These are phyloP conservation scores for Trichopus zeylanicus DNA, from an alignment of 116 monocot genomes.

Conservation along the genomic window DNA sequence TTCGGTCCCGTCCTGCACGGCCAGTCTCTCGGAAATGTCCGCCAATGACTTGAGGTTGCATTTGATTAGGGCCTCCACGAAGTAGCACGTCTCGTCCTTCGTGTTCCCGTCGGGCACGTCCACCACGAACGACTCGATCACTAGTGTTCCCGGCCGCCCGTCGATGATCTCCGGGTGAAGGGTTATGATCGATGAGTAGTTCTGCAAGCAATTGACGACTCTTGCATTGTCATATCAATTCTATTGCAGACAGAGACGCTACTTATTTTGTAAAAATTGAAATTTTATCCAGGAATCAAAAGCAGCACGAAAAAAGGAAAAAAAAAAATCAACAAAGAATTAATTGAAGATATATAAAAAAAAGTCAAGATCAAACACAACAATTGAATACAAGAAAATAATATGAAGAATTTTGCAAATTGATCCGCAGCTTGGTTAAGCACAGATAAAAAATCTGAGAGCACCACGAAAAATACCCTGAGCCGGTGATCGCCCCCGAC, in stretches of 20 bases:
- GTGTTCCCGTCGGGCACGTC: conserved; percentile 73
- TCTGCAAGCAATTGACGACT: conserved; percentile 20
- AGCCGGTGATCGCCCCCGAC: conserved; percentile 64
- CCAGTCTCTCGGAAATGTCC: conserved; percentile 49
- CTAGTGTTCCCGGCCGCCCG: conserved; percentile 54
- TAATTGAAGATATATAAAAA: too few species aligned
- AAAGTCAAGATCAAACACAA: too few species aligned
- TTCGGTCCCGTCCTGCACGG: conserved; percentile 1
- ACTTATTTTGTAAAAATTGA: not conserved
- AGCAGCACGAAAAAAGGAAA: not conserved
- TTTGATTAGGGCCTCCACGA: conserved; percentile 66
- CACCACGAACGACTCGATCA: conserved; percentile 72
- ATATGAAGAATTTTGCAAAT: not conserved
- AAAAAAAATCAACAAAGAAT: too few species aligned
- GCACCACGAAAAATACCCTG: conserved; percentile 21
- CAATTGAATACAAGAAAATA: too few species aligned
- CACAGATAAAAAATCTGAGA: not conserved
- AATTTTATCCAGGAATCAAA: not conserved
- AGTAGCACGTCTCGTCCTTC: conserved; percentile 65
- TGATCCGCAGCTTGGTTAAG: not conserved
- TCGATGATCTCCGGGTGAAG: conserved; percentile 57
- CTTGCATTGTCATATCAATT: not conserved
- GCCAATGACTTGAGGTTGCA: conserved; percentile 74
- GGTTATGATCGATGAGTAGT: conserved; percentile 57
- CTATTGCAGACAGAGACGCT: too few species aligned